Base-by-base conservation (phyloP, 1,139 yeast genomes). In the Protomyces gravidus region DNA sequence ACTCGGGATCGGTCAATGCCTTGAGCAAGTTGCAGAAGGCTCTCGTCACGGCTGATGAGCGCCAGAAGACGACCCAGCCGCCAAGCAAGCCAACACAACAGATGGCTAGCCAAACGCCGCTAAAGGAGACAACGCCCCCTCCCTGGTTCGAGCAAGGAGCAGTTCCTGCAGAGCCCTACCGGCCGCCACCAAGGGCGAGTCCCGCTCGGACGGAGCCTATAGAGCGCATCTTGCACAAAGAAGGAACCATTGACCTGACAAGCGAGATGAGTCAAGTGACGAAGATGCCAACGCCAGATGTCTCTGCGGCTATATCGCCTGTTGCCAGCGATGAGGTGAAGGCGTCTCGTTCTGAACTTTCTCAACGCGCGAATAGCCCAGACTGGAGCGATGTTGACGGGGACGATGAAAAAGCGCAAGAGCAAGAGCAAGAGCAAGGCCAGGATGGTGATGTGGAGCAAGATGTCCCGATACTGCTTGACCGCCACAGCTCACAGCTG, bases 131-230 rank as follows among this genome's bases (percentile, higher is more conserved):
- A 2, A 26, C 25, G 21, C 33, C 33, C 5, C 57, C 57, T 6
- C 39, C 51, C 15, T 53, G 58, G 58, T 53, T 53, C 13, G 47
- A 25, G 3, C 46, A 26, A 15, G 58, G 36, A n/a, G 40, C 39
- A 4, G 39, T 11, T 2, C 47, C 50, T 7, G 45, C 56, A 21
- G 50, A 30, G 28, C 56, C 50, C 6, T 36, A 15, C 19, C 42
- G 23, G 17, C 42, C 42, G 30, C 17, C 30, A 15, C 47, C 30
- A 19, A 47, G 15, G 7, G 23, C 50, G 9, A 17, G 19, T 9
- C 15, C 39, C 6, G 39, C 50, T 2, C 28, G 23, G n/a, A 36
- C 39, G 5, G 23, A 15, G 26, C 50, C 25, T 15, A 5, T 19
- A 5, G 23, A 25, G 2, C n/a, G 9, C 2, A 45, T 26, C n/a